phyloP scores from a whole-genome alignment of 257 asterid species.

The Gentiana macrophylla region DNA sequence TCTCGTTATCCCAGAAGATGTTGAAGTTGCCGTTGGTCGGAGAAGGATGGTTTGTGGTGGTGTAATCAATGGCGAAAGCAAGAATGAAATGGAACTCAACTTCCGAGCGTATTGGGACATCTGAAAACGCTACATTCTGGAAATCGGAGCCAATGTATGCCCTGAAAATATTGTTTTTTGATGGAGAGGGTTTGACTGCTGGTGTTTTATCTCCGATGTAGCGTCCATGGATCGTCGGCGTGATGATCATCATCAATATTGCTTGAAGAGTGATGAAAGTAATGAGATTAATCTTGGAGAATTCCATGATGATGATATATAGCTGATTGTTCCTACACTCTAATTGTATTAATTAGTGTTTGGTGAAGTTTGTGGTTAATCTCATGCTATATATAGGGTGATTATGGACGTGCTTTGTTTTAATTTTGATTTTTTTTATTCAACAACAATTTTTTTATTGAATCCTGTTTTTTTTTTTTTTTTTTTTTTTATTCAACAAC shows the following conservation, averaged over 20 bases:
- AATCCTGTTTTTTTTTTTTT: too few species aligned
- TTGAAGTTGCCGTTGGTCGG: conserved; percentile 14
- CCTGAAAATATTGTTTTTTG: conserved; percentile 16
- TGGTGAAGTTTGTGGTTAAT: too few species aligned
- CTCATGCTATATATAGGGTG: too few species aligned
- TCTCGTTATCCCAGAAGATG: conserved; percentile 9
- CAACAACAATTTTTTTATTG: too few species aligned
- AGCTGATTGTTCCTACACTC: too few species aligned
- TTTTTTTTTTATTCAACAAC: too few species aligned
- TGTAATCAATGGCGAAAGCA: conserved; percentile 14
- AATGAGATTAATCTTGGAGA: conserved; percentile 9
- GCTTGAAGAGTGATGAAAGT: conserved; percentile 15
- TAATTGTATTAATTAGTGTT: too few species aligned
- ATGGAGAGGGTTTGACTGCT: conserved; percentile 3
- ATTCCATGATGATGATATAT: conserved; percentile 16
- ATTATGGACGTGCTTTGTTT: too few species aligned
- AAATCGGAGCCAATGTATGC: conserved; percentile 17
- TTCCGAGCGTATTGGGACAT: conserved; percentile 12
- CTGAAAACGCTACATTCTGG: not conserved
- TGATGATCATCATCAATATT: not conserved
- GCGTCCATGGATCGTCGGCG: not conserved
- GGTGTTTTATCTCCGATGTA: too few species aligned
- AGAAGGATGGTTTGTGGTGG: not conserved
- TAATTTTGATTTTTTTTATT: too few species aligned
- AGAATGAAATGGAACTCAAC: conserved; percentile 16